These are phyloP conservation scores for Suhomyces maxii DNA, from an alignment of 1,139 yeast genomes.

Conservation along the genomic window DNA sequence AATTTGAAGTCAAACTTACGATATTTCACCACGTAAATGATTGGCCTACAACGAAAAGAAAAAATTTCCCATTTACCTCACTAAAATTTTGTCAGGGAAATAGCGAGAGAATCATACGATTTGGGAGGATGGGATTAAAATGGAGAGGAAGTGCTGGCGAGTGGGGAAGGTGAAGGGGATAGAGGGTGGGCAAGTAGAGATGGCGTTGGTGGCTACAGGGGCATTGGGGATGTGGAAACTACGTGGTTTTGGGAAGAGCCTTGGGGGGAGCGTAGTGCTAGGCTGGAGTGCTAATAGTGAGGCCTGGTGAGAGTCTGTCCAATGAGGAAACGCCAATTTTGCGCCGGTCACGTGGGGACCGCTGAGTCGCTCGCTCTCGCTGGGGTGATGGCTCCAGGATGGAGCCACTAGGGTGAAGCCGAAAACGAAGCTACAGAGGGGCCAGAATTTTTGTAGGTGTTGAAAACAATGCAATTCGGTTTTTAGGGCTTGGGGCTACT, in stretches of 20 bases:
- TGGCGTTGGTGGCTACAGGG: neutral
- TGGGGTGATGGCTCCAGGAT: too few relatives aligned
- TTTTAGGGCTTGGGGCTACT: too few relatives aligned
- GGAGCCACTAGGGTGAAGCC: too few relatives aligned
- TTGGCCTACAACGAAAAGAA: slow-evolving; percentile 8
- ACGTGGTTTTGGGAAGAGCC: neutral
- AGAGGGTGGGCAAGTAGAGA: too few relatives aligned
- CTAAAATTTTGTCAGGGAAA: slow-evolving; percentile 2
- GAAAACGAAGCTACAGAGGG: too few relatives aligned
- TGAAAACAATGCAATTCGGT: too few relatives aligned
- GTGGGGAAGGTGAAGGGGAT: too few relatives aligned
- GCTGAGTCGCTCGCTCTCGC: neutral
- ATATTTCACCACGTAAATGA: slow-evolving; percentile 12
- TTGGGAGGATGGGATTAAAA: neutral
- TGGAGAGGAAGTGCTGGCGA: neutral
- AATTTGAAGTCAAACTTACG: slow-evolving; percentile 5
- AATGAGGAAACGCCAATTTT: slow-evolving; percentile 4
- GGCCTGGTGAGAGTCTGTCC: neutral
- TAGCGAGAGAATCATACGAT: slow-evolving; percentile 9
- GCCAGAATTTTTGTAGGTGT: too few relatives aligned
- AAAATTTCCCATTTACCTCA: slow-evolving; percentile 8
- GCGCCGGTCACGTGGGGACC: neutral
- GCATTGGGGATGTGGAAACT: neutral
- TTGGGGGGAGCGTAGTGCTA: too few relatives aligned
- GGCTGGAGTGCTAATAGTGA: too few relatives aligned